Evolutionary conservation across 768 basidiomycete species (phyloP), one percentile per base, ranked within the genome.

Genomic region (Cubamyces lactineus): DNA sequence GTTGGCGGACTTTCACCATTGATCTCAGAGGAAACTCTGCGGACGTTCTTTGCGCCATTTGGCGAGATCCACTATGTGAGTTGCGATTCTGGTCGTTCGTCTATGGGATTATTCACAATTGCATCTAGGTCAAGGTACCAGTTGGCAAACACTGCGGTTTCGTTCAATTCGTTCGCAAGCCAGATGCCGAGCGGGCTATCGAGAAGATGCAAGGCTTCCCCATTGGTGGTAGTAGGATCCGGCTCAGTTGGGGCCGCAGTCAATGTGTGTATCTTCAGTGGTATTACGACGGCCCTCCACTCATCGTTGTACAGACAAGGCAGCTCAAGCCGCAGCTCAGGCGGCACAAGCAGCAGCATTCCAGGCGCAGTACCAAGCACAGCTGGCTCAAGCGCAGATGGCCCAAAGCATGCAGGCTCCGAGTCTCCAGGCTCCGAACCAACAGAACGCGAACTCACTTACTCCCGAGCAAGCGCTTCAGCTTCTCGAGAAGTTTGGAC

Each of bases 191-290:
- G 74, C 82, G 85, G 40, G 94, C 94, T 9, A 97, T 97, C 63
- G 91, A 94, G 76, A 94, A 92, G 76, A 95, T 96, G 94, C 94
- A 96, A 78, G 94, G 94, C 24, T 96, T 95, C 72, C 93, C 94
- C 4, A 88, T 97, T 66, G 94, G 92, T 38, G 95, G 95, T 16
- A 94, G 93, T 65, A 82, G 92, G 69, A 94, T 97, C 66, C 84
- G 95, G 39, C 76, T 96, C 65, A 93, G 91, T 70, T 97, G 95
- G 95, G 95, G 95, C 43, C 82, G 94, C 49, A 93, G 91, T 75
- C 94, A 96, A 83, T 94, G 92, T 94, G 59, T 46, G 86, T 80
- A 17, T 26, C 42, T 5, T 46, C 66, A 53, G 5, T 48, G 45
- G 59, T 40, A 2, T 46, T 15, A 5, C 19, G 5, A 41, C 28